These are phyloP conservation scores for Punica granatum DNA, from an alignment of 345 rosid genomes.

Conservation along the genomic window DNA sequence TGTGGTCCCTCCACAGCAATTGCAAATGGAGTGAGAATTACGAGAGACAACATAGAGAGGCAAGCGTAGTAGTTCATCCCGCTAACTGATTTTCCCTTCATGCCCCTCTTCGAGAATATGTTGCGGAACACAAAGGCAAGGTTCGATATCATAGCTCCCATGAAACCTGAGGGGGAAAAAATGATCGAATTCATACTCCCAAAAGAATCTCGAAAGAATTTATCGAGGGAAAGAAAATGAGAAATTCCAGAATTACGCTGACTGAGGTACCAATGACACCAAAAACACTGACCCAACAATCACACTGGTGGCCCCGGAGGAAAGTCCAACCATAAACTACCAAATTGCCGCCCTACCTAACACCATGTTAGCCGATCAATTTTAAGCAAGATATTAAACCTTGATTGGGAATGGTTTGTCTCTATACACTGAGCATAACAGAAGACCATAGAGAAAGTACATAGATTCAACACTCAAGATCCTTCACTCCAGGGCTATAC, in stretches of 20 bases:
- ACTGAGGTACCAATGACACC: background rate
- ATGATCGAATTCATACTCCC: conserved; percentile 8
- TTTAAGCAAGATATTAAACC: background rate
- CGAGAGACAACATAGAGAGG: conserved; percentile 78
- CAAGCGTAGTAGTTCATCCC: conserved; percentile 99
- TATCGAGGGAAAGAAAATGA: background rate
- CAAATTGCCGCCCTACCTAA: conserved; percentile 1
- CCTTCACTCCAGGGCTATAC: background rate
- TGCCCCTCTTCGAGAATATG: conserved; percentile 92
- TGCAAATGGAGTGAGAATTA: conserved; percentile 92
- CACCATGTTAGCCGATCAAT: background rate
- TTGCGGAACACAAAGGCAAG: conserved; percentile 92
- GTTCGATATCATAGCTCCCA: conserved; percentile 99
- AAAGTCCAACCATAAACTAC: background rate
- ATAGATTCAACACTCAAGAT: background rate
- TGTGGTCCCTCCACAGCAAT: conserved; percentile 96
- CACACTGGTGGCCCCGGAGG: background rate
- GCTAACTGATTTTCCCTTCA: conserved; percentile 97
- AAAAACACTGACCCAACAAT: background rate
- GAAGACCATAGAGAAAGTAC: background rate
- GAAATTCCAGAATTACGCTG: background rate
- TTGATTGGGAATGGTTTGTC: background rate
- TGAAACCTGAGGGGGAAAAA: conserved; percentile 52
- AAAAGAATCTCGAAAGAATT: background rate
- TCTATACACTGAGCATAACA: background rate